Conservation (phyloP, 2,329 filamentous ascomycete genomes). For the Cladorrhinum sp. region DNA sequence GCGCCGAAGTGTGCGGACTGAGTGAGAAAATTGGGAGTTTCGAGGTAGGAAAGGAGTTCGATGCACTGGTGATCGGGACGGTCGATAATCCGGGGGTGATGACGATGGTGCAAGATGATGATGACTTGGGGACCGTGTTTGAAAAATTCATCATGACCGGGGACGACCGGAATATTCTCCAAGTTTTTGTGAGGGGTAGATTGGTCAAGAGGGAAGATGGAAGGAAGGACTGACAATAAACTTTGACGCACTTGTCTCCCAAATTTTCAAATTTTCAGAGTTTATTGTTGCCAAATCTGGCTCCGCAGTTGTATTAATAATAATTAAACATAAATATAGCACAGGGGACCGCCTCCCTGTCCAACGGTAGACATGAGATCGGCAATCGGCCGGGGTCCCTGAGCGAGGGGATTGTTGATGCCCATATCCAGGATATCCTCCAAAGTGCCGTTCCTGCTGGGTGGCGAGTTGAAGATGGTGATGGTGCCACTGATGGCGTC, state of each 20-base stretch:
- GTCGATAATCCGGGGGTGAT: constrained; percentile 41
- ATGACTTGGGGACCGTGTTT: constrained; percentile 46
- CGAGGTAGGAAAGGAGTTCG: constrained; percentile 58
- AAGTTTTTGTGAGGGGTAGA: constrained; percentile 52
- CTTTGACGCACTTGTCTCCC: too few relatives aligned
- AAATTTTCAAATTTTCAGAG: too few relatives aligned
- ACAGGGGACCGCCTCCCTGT: neutral
- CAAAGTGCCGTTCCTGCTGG: neutral
- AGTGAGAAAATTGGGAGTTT: constrained; percentile 55
- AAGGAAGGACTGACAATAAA: too few relatives aligned
- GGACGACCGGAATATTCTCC: constrained; percentile 58
- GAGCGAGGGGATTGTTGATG: neutral
- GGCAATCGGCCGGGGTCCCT: neutral
- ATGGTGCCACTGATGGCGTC: neutral
- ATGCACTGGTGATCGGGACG: constrained; percentile 52
- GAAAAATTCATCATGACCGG: constrained; percentile 66
- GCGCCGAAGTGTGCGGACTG: constrained; percentile 56
- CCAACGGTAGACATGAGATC: constrained; percentile 3
- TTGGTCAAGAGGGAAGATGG: constrained; percentile 21
- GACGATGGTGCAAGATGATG: constrained; percentile 50
- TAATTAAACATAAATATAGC: constrained; percentile 3
- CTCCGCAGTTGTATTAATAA: too few relatives aligned
- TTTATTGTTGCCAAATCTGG: too few relatives aligned
- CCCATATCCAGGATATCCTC: constrained; percentile 1
- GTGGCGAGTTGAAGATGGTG: neutral